Base-by-base conservation (phyloP, 176 grass and related monocot genomes). In the Rhynchospora breviuscula region DNA sequence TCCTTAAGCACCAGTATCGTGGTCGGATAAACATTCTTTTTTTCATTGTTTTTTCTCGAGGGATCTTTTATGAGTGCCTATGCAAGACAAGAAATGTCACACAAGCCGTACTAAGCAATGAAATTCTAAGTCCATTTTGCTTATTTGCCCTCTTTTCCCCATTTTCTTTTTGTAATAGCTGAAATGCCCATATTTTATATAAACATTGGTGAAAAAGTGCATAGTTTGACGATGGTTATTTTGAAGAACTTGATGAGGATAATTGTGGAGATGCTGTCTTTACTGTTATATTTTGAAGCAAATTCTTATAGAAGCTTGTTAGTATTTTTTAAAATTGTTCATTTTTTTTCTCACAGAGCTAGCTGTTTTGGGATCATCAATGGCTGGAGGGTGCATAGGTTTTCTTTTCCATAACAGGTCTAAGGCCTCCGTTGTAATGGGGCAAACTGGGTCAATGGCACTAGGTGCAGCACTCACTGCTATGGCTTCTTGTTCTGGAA, bases 371-470 rank as follows among this genome's bases (percentile, higher is more conserved):
- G 96, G 96, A 95, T 89, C 89, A 79, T 95, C 96, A 46, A 93
- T 99, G 89, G 89, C 93, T 61, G 91, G 96, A 29, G 86, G 92
- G 23, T 98, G 96, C 85, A 88, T 89, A 57, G 93, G 96, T 12
- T 98, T 95, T 90, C 86, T 98, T 80, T 95, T 90, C 19, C 96
- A 98, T 60, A 95, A 95, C 80, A 91, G 96, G 85, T 91, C 91
- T 66, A 93, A 84, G 65, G 90, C 96, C 86, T 93, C 96, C 3
- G 64, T 95, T 51, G 86, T 88, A 73, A 99, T 99, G 96, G 91
- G 96, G 15, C 75, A 79, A 67, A 89, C 88, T 56, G 96, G 96
- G 67, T 93, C 89, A 18, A 87, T 93, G 86, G 96, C 91, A 78
- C 81, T 95, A 1, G 96, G 96, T 84, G 96, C 88, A 88, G 96